Percentiles rank a stretch among this genome's conserved stretches.
Conservation (phyloP, 2,329 filamentous ascomycete species). For the Botrytis cinerea region DNA sequence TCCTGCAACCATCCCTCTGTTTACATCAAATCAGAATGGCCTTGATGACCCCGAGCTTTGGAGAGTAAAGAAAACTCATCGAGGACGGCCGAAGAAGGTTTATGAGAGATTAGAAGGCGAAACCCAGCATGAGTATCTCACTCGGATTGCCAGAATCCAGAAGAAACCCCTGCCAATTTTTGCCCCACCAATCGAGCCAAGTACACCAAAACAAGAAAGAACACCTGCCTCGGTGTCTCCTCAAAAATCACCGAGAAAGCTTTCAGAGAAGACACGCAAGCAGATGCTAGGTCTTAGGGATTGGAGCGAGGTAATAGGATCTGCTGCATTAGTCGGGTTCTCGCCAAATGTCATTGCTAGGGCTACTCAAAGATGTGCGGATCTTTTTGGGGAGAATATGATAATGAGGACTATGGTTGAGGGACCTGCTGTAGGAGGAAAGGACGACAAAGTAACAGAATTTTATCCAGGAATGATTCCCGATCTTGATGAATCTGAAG, state of each 20-base stretch:
- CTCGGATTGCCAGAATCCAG: conserved; percentile 49
- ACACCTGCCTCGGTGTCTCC: conserved; percentile 16
- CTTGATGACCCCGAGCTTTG: conserved; percentile 16
- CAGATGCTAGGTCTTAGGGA: conserved; percentile 51
- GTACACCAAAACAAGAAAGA: conserved; percentile 5
- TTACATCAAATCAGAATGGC: neutral
- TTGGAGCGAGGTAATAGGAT: conserved; percentile 83
- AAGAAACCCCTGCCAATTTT: conserved; percentile 47
- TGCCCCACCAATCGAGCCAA: conserved; percentile 24
- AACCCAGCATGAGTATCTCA: conserved; percentile 47
- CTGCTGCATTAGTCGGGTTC: conserved; percentile 75
- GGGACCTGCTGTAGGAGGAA: conserved; percentile 26
- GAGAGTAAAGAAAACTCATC: conserved; percentile 31
- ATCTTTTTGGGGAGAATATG: conserved; percentile 75
- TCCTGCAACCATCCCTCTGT: neutral
- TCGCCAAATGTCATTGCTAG: conserved; percentile 64
- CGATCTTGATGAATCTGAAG: conserved; percentile 24
- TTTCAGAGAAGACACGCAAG: conserved; percentile 10
- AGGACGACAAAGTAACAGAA: conserved; percentile 23
- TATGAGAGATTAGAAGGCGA: conserved; percentile 38
- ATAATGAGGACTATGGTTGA: conserved; percentile 44
- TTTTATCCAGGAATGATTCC: conserved; percentile 38
- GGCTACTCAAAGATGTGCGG: conserved; percentile 71
- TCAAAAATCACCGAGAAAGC: conserved; percentile 21
- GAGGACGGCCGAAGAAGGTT: conserved; percentile 36